phyloP scores from a whole-genome alignment of 768 basidiomycete species.

The button mushroom (Agaricus bisporus) region DNA sequence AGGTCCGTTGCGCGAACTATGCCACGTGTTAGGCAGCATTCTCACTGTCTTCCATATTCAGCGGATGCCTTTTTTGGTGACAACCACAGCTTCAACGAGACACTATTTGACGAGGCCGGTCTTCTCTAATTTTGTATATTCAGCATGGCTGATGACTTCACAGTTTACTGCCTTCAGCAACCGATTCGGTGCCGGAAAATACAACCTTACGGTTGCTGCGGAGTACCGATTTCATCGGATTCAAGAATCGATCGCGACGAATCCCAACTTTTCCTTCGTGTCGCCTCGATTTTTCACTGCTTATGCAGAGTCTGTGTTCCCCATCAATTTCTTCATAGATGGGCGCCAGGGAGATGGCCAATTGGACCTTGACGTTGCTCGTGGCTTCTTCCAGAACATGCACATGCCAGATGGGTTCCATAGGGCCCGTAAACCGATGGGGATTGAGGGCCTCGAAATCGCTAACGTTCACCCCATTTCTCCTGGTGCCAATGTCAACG shows the following conservation, averaged over 20 bases:
- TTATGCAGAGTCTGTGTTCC: slow-evolving; percentile 16
- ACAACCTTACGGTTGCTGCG: slow-evolving; percentile 15
- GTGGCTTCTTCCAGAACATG: slow-evolving; percentile 15
- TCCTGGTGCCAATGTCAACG: slow-evolving; percentile 12
- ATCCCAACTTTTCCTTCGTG: slow-evolving; percentile 15
- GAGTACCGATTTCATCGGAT: slow-evolving; percentile 15
- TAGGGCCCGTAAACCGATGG: slow-evolving; percentile 7
- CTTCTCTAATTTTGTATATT: neutral
- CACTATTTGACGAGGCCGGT: slow-evolving; percentile 14
- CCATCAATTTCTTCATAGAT: slow-evolving; percentile 16
- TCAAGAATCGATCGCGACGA: slow-evolving; percentile 17
- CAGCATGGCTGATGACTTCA: neutral
- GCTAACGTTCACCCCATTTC: slow-evolving; percentile 9
- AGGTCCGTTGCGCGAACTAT: neutral
- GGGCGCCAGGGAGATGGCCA: slow-evolving; percentile 11
- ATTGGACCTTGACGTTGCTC: slow-evolving; percentile 11
- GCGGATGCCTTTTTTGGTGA: slow-evolving; percentile 16
- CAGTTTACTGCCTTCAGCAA: slow-evolving; percentile 16
- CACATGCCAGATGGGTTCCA: slow-evolving; percentile 15
- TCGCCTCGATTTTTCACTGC: slow-evolving; percentile 17
- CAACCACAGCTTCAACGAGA: slow-evolving; percentile 18
- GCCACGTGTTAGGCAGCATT: neutral
- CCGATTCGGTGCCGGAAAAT: slow-evolving; percentile 17
- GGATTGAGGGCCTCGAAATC: slow-evolving; percentile 1
- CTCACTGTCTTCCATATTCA: neutral